A percentile compares a stretch with the other conserved stretches of the same genome.
Conservation (phyloP, 2,329 filamentous ascomycete genomes). For the Talaromyces sp. region DNA sequence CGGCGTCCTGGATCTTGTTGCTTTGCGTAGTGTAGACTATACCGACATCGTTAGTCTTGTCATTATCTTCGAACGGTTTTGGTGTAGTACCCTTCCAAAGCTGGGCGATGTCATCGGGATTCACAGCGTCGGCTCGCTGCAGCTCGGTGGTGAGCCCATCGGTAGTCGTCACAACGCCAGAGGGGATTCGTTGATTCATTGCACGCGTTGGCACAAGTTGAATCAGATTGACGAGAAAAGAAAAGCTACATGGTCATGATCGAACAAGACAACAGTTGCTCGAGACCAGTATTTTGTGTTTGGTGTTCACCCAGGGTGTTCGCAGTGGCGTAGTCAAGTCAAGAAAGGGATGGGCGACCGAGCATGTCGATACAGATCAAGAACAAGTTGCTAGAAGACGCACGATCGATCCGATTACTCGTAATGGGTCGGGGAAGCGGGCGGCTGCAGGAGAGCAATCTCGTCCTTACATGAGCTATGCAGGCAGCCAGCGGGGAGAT, state of each 20-base stretch:
- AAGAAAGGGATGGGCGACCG: background rate
- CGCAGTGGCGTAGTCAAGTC: background rate
- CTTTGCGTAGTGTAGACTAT: slow-evolving; percentile 45
- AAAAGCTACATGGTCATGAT: slow-evolving; percentile 12
- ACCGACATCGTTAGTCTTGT: background rate
- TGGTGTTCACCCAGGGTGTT: background rate
- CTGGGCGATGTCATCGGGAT: slow-evolving; percentile 36
- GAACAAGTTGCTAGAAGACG: background rate
- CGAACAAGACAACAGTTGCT: background rate
- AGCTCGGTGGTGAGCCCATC: slow-evolving; percentile 32
- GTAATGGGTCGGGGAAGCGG: background rate
- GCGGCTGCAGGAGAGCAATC: background rate
- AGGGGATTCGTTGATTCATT: slow-evolving; percentile 37
- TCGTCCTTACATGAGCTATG: background rate
- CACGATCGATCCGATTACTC: background rate
- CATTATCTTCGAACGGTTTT: background rate
- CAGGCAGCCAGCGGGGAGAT: background rate
- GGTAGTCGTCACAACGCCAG: slow-evolving; percentile 39
- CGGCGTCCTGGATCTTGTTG: slow-evolving; percentile 35
- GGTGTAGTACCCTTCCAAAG: slow-evolving; percentile 46
- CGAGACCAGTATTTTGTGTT: background rate
- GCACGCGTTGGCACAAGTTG: background rate
- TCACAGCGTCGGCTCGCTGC: slow-evolving; percentile 30
- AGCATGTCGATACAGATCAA: background rate
- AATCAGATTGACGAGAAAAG: slow-evolving; percentile 1